Conservation (phyloP, 768 basidiomycete species). For the Inosperma sp. region DNA sequence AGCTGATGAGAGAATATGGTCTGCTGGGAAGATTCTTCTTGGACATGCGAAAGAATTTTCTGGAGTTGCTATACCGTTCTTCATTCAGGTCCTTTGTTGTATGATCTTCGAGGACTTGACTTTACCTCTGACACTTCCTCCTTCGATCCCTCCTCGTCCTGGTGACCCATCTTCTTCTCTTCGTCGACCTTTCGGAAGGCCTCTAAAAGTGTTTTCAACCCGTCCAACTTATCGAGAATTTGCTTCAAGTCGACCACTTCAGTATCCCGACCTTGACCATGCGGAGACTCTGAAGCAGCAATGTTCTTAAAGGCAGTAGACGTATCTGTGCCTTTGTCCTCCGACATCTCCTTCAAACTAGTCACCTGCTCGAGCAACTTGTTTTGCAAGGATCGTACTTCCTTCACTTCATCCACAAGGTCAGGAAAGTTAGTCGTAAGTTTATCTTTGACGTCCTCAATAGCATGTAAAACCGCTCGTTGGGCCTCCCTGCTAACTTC, state of each 20-base stretch:
- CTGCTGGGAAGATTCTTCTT: conserved; percentile 44
- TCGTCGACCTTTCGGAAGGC: background rate
- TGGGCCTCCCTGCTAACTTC: no score
- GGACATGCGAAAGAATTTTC: conserved; percentile 46
- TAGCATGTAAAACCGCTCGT: no score
- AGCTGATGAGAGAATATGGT: conserved; percentile 57
- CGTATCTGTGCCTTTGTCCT: background rate
- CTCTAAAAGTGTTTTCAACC: conserved; percentile 16
- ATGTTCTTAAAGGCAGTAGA: background rate
- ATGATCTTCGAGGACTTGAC: background rate
- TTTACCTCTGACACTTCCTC: conserved; percentile 3
- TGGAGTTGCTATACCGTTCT: conserved; percentile 29
- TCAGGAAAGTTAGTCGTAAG: conserved; percentile 36
- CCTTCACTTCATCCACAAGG: conserved; percentile 29
- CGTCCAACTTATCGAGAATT: conserved; percentile 20
- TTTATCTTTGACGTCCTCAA: conserved; percentile 38
- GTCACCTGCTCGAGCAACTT: no score
- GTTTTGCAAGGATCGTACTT: conserved; percentile 12
- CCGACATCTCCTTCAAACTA: conserved; percentile 4
- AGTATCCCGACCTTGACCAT: no score
- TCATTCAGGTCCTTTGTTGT: background rate
- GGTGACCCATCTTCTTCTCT: background rate
- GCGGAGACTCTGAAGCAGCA: background rate
- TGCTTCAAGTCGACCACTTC: conserved; percentile 12
- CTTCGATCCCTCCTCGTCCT: background rate